These are phyloP conservation scores for Anthracocystis setariae DNA, from an alignment of 1,284 basidiomycete species.

Conservation along the genomic window DNA sequence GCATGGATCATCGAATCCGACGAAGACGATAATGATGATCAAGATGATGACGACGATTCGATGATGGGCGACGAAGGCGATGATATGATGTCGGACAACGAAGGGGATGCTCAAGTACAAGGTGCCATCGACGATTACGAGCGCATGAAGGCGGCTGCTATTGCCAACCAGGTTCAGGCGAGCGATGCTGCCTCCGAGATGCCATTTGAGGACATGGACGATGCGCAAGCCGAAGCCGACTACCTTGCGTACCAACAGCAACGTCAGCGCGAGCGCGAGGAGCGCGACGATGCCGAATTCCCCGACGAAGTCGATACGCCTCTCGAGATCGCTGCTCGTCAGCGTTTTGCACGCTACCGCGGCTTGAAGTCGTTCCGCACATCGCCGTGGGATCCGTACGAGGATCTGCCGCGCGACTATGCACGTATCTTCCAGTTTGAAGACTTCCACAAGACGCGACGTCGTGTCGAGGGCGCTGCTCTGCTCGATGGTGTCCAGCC, in stretches of 20 bases:
- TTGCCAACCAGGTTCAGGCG: constrained; percentile 62
- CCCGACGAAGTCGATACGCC: constrained; percentile 99
- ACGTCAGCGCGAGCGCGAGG: constrained; percentile 82
- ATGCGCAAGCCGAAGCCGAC: constrained; percentile 76
- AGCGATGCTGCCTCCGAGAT: constrained; percentile 28
- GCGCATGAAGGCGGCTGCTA: constrained; percentile 77
- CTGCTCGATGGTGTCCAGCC: constrained; percentile 57
- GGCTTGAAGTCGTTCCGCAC: constrained; percentile 93
- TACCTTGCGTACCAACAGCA: constrained; percentile 76
- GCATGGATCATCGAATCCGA: constrained; percentile 65
- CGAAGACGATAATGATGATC: constrained; percentile 56
- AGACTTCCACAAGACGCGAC: constrained; percentile 87
- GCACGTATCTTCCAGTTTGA: constrained; percentile 97
- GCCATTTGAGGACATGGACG: constrained; percentile 52
- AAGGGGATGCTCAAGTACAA: constrained; percentile 76
- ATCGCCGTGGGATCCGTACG: constrained; percentile 96
- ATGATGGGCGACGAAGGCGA: constrained; percentile 81
- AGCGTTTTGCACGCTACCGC: constrained; percentile 91
- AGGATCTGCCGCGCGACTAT: constrained; percentile 93
- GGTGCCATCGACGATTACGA: constrained; percentile 82
- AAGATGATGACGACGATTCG: constrained; percentile 84
- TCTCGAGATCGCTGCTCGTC: constrained; percentile 81
- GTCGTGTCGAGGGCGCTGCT: constrained; percentile 73
- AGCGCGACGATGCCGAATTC: constrained; percentile 79
- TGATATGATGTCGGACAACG: constrained; percentile 74